These are phyloP conservation scores for Penicillium sclerotiorum DNA, from an alignment of 2,329 filamentous ascomycete species.

Conservation along the genomic window DNA sequence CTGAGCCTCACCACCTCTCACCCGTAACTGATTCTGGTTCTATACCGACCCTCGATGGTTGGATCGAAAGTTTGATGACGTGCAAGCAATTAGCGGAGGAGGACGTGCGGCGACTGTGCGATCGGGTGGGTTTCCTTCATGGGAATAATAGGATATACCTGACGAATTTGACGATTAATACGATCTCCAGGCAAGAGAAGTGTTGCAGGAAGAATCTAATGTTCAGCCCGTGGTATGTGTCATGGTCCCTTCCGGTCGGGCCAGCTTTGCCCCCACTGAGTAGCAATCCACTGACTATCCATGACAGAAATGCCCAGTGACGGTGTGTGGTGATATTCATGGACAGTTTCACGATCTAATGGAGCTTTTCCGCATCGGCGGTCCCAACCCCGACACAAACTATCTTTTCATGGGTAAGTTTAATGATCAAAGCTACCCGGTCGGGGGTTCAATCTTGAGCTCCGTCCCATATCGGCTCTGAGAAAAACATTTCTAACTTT, in stretches of 20 bases:
- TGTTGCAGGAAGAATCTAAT: constrained; percentile 96
- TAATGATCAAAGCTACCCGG: constrained; percentile 15
- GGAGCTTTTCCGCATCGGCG: constrained; percentile 99
- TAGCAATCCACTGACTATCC: constrained; percentile 20
- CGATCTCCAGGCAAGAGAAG: constrained; percentile 76
- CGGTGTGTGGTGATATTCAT: constrained; percentile 98
- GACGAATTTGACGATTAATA: constrained; percentile 21
- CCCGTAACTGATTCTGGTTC: constrained; percentile 81
- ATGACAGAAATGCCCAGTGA: constrained; percentile 93
- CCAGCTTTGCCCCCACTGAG: constrained; percentile 2
- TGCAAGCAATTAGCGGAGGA: constrained; percentile 97
- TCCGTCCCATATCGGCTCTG: not conserved
- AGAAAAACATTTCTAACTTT: constrained; percentile 5
- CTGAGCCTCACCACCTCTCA: constrained; percentile 74
- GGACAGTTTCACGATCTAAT: constrained; percentile 99
- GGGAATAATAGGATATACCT: constrained; percentile 8
- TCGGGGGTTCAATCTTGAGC: constrained; percentile 7
- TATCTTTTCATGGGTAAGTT: constrained; percentile 95
- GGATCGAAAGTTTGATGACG: constrained; percentile 97
- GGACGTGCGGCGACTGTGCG: constrained; percentile 95
- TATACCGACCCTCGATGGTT: constrained; percentile 91
- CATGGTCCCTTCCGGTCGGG: constrained; percentile 17
- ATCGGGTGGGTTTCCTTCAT: constrained; percentile 71
- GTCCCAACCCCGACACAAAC: constrained; percentile 96
- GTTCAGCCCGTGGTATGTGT: constrained; percentile 91